Evolutionary conservation across 371 early-diverging fungal genomes (phyloP), one percentile per base, ranked within the genome.

Genomic region (Fennellomyces sp.): DNA sequence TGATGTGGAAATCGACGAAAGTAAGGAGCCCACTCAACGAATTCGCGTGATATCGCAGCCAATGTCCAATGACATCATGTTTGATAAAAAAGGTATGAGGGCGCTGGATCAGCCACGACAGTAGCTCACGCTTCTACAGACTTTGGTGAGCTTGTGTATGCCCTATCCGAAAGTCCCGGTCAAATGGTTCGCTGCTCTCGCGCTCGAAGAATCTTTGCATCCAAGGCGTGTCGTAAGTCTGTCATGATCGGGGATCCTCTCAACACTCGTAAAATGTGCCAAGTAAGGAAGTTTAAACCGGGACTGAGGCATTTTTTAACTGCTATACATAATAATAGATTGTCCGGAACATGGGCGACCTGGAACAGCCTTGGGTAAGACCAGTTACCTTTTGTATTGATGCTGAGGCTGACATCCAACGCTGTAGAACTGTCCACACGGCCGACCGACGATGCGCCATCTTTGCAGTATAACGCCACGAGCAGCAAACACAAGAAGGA

Each of bases 391-490:
- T 33, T 33, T 33, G n/a, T 30, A 13, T 21, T 38, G 19, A n/a
- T 47, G 42, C n/a, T 21, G 19, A 56, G 0, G n/a, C 25, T 27
- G 17, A 11, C 17, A 2, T 23, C 23, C 30, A 5, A 23, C 4
- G 15, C 5, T 17, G 19, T 65, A 84, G 95, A 97, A 98, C 64
- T 99, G 99, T 66, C 99, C 99, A 15, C 99, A 99, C 64, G 99
- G 99, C 3, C 79, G 99, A 17, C 99, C 99, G 1, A 97, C 99
- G 0, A 91, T 96, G 86, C 82, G 96, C 27, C 94, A 94, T 68
- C 64, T 97, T 15, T 45, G 45, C 23, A 45, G 45, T 45, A 45
- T 45, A 15, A 2, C 8, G 19, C 10, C 12, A n/a, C 0, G 23
- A 23, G 11, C 19, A 45, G 23, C 45, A 45, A 45, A 21, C 2